Evolutionary conservation across 129 eudicot species (phyloP).

Genomic region (Helichrysum umbraculigerum): DNA sequence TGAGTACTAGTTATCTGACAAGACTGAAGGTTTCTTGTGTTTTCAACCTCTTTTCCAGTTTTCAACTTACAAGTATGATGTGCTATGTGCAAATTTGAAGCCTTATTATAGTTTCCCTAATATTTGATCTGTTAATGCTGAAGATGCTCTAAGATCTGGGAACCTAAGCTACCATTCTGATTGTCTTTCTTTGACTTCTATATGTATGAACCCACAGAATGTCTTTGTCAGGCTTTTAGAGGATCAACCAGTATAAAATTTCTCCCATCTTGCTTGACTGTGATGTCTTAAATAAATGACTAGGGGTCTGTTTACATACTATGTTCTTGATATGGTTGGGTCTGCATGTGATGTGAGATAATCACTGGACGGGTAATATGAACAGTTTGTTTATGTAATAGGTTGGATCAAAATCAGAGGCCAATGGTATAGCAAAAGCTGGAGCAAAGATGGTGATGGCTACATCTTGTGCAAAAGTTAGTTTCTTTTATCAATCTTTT

Average conservation of each 20-base stretch:
- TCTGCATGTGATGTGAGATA: conserved; percentile 16
- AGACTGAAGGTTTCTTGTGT: not conserved
- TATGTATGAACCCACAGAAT: not conserved
- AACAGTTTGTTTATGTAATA: conserved; percentile 26
- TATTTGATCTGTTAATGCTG: not conserved
- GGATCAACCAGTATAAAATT: not conserved
- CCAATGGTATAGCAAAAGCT: conserved; percentile 96
- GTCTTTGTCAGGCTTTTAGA: not conserved
- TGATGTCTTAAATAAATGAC: conserved; percentile 2
- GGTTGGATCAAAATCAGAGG: conserved; percentile 99
- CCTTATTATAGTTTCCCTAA: not conserved
- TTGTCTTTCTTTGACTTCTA: not conserved
- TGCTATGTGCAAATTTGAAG: not conserved
- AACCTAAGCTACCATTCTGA: not conserved
- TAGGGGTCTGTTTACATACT: conserved; percentile 9
- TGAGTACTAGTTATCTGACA: not conserved
- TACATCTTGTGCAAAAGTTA: conserved; percentile 96
- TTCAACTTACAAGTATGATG: not conserved
- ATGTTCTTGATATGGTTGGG: conserved; percentile 15
- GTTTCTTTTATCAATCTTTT: conserved; percentile 15
- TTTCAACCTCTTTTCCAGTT: conserved; percentile 5
- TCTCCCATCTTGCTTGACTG: not conserved
- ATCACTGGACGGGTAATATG: not conserved
- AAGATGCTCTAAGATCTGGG: not conserved
- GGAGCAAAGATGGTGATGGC: conserved; percentile 99